Conservation (phyloP, 495 filamentous ascomycete genomes). For the Platismatia glauca region DNA sequence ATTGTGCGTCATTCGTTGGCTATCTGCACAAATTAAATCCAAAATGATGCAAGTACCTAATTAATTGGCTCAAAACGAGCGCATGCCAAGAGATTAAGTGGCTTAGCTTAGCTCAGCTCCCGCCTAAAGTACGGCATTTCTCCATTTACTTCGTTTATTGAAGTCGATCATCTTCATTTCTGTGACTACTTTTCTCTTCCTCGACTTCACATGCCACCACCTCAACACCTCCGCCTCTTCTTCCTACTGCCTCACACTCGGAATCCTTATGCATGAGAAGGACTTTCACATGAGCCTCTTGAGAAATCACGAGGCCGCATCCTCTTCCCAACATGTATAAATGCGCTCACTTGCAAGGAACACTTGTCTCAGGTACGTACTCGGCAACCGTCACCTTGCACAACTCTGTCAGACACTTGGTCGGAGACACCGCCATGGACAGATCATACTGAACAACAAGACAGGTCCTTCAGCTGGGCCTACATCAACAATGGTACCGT, state of each 20-base stretch:
- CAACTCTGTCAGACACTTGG: not conserved
- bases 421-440: not conserved
- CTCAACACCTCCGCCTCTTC: not conserved
- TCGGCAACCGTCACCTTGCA: not conserved
- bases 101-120: not conserved
- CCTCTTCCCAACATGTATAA: constrained; percentile 20
- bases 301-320: constrained; percentile 23
- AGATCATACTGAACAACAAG: constrained; percentile 2
- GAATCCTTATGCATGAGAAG: constrained; percentile 13
- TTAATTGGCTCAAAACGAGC: not conserved
- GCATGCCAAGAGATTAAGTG: not conserved
- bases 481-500: constrained; percentile 17
- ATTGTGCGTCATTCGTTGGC: not conserved
- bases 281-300: constrained; percentile 21
- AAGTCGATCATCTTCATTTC: too few relatives aligned
- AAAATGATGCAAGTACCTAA: too few relatives aligned
- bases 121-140: not conserved
- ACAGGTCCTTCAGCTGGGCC: constrained; percentile 21
- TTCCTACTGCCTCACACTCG: not conserved
- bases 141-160: too few relatives aligned
- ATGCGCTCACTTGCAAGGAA: constrained; percentile 19
- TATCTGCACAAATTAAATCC: not conserved
- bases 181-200: not conserved
- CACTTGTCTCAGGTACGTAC: constrained; percentile 15
- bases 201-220: not conserved